Evolutionary conservation across 108 stramenopile genomes (phyloP).

Genomic region (Nitzschia putrida): DNA sequence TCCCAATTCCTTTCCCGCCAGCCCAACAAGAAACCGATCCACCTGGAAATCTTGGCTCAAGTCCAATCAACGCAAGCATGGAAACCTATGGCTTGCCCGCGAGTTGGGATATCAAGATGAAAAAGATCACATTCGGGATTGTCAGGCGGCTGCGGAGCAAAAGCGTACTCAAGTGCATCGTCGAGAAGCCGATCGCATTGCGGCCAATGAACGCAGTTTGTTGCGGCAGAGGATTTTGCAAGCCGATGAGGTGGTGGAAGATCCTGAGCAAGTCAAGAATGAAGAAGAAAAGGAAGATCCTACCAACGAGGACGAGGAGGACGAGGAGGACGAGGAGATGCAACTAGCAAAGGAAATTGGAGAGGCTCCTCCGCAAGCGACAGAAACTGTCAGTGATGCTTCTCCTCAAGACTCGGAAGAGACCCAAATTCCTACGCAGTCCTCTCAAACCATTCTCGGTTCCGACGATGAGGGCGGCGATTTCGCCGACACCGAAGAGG

Average conservation of each 20-base stretch:
- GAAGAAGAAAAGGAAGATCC: conserved; percentile 16
- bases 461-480: neutral
- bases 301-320: conserved; percentile 27
- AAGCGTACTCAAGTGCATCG: conserved; percentile 58
- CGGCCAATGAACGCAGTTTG: conserved; percentile 41
- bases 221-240: conserved; percentile 42
- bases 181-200: conserved; percentile 57
- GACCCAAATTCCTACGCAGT: no score
- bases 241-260: conserved; percentile 29
- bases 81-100: conserved; percentile 86
- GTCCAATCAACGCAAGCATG: conserved; percentile 56
- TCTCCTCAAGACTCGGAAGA: neutral
- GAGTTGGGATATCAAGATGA: conserved; percentile 84
- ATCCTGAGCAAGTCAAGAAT: conserved; percentile 31
- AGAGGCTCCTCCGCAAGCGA: conserved; percentile 14
- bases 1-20: neutral
- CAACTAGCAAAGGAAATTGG: conserved; percentile 50
- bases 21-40: conserved; percentile 37
- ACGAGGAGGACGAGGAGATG: conserved; percentile 63
- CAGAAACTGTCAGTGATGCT: conserved; percentile 8
- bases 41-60: conserved; percentile 54
- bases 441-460: no score
- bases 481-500: neutral
- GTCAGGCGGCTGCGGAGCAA: conserved; percentile 55
- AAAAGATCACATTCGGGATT: conserved; percentile 84